phyloP scores from a whole-genome alignment of 441 rosid genomes.

The Adansonia grandidieri region DNA sequence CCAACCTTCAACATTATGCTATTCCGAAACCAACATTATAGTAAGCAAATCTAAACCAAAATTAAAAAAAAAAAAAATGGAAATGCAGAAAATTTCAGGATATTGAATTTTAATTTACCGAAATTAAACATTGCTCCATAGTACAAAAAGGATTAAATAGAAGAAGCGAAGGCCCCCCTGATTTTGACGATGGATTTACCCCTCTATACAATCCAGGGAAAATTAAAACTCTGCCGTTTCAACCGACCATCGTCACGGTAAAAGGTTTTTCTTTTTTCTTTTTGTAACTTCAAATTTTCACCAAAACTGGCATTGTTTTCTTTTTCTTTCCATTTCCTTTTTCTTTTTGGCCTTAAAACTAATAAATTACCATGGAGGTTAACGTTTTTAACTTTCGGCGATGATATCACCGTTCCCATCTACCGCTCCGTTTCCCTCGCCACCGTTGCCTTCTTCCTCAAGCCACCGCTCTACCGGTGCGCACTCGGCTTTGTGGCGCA shows the following conservation, averaged over 20 bases:
- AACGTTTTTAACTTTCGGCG: slow-evolving; percentile 41
- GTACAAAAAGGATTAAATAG: slow-evolving; percentile 24
- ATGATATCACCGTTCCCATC: slow-evolving; percentile 39
- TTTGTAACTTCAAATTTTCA: neutral
- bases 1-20: neutral
- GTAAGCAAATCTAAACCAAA: neutral
- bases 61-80: too few species aligned
- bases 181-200: slow-evolving; percentile 35
- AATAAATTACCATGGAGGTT: slow-evolving; percentile 24
- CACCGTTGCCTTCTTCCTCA: slow-evolving; percentile 55
- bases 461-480: slow-evolving; percentile 70
- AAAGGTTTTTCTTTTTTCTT: too few species aligned
- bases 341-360: neutral
- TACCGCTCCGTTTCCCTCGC: slow-evolving; percentile 43
- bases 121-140: slow-evolving; percentile 23
- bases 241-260: slow-evolving; percentile 22
- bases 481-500: slow-evolving; percentile 80
- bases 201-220: slow-evolving; percentile 36
- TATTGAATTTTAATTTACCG: slow-evolving; percentile 27
- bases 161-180: neutral
- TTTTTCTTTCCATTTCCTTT: slow-evolving; percentile 18
- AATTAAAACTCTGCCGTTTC: slow-evolving; percentile 32
- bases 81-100: neutral
- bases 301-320: slow-evolving; percentile 30
- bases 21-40: neutral